Conservation (phyloP, 2,329 filamentous ascomycete species). For the Botrytis byssoidea region DNA sequence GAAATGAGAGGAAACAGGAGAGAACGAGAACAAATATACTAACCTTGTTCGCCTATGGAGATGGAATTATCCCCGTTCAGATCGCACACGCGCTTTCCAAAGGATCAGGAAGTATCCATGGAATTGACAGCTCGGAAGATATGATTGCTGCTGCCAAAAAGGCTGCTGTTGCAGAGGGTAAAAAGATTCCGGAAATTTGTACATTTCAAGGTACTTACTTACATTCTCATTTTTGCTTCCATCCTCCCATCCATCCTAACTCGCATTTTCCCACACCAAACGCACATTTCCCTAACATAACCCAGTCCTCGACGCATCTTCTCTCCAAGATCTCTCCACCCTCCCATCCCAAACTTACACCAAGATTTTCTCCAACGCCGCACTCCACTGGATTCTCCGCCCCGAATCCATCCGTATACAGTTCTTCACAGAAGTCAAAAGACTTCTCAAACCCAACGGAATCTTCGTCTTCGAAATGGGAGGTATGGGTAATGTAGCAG, state of each 20-base stretch:
- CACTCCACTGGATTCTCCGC: conserved; percentile 62
- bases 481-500: conserved; percentile 65
- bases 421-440: conserved; percentile 55
- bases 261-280: not conserved
- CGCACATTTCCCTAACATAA: not conserved
- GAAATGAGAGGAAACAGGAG: rapidly evolving
- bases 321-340: conserved; percentile 39
- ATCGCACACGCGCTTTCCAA: conserved; percentile 48
- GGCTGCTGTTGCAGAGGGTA: conserved; percentile 31
- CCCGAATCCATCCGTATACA: conserved; percentile 41
- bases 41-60: conserved; percentile 38
- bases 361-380: conserved; percentile 66
- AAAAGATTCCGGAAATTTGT: conserved; percentile 23
- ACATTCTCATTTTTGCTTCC: not conserved
- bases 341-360: conserved; percentile 37
- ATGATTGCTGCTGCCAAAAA: conserved; percentile 57
- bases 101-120: conserved; percentile 52
- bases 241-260: not conserved
- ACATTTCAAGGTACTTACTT: conserved; percentile 32
- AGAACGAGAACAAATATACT: not conserved
- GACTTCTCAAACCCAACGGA: conserved; percentile 54
- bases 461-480: conserved; percentile 69
- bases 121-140: conserved; percentile 56
- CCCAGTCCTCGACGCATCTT: conserved; percentile 47
- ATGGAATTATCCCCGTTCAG: conserved; percentile 58